Conservation (phyloP, 495 filamentous ascomycete species). For the Trichocladium uniseriatum region DNA sequence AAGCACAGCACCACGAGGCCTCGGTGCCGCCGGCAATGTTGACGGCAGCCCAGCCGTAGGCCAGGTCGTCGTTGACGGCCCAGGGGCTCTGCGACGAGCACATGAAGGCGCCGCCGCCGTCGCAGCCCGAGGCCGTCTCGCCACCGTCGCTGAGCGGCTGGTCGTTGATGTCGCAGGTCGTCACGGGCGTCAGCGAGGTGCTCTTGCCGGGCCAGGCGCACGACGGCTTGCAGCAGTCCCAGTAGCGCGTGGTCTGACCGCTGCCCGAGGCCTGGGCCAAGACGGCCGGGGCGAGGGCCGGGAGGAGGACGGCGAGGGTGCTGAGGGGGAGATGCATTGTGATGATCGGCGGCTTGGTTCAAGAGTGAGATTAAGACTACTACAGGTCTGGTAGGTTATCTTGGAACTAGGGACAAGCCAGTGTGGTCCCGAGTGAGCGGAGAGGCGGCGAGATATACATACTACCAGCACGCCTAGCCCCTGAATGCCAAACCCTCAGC, state of each 20-base stretch:
- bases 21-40: constrained; percentile 45
- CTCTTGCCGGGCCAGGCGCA: constrained; percentile 55
- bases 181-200: constrained; percentile 34
- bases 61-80: constrained; percentile 46
- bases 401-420: too few species aligned
- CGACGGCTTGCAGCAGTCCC: constrained; percentile 62
- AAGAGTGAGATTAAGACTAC: too few species aligned
- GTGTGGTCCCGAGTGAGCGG: too few species aligned
- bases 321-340: constrained; percentile 22
- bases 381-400: too few species aligned
- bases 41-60: constrained; percentile 59
- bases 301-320: constrained; percentile 16
- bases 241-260: constrained; percentile 55
- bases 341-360: too few species aligned
- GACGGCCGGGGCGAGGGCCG: constrained; percentile 14
- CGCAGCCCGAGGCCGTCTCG: constrained; percentile 39
- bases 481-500: background rate
- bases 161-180: constrained; percentile 50
- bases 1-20: constrained; percentile 54
- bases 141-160: constrained; percentile 42
- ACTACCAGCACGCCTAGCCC: background rate
- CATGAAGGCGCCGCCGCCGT: constrained; percentile 52
- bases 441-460: background rate
- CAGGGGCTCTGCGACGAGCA: constrained; percentile 55
- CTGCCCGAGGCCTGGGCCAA: constrained; percentile 27